Percentiles rank a stretch among this genome's conserved stretches.
Conservation (phyloP, 192 early-diverging fungal species). For the Coemansia sp. region DNA sequence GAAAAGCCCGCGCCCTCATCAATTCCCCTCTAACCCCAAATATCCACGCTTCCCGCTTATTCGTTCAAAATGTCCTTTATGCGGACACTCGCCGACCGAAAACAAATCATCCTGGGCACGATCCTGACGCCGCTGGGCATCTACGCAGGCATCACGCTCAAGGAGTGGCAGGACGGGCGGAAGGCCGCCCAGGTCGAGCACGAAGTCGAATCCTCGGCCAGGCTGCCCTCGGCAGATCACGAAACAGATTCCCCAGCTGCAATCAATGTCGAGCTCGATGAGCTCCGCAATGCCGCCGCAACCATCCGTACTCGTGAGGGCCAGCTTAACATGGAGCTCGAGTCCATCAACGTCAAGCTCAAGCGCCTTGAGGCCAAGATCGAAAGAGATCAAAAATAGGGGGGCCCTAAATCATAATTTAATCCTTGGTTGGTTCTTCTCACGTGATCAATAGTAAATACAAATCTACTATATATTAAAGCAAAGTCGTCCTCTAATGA, state of each 20-base stretch:
- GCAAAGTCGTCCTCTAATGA: too few relatives aligned
- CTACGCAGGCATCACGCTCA: conserved; percentile 35
- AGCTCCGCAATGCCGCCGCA: conserved; percentile 13
- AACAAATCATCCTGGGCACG: conserved; percentile 34
- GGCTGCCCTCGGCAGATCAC: neutral
- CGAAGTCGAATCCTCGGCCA: conserved; percentile 5
- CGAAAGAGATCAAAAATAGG: conserved; percentile 1
- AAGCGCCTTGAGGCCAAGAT: conserved; percentile 30
- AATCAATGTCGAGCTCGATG: conserved; percentile 23
- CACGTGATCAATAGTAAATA: conserved; percentile 7
- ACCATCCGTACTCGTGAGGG: conserved; percentile 24
- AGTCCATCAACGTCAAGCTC: conserved; percentile 39
- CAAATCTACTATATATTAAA: too few relatives aligned
- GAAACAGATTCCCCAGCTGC: neutral
- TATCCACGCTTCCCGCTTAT: neutral
- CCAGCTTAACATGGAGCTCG: conserved; percentile 23
- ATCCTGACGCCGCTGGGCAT: conserved; percentile 40
- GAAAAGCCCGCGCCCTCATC: neutral
- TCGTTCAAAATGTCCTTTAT: conserved; percentile 5
- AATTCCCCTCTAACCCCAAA: neutral
- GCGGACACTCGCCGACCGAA: conserved; percentile 22
- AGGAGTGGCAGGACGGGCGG: conserved; percentile 20
- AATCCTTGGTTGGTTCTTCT: neutral
- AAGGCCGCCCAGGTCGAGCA: conserved; percentile 7
- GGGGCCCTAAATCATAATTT: neutral